Evolutionary conservation across 2,329 filamentous ascomycete genomes (phyloP).

Genomic region (Orbilia ellipsospora): DNA sequence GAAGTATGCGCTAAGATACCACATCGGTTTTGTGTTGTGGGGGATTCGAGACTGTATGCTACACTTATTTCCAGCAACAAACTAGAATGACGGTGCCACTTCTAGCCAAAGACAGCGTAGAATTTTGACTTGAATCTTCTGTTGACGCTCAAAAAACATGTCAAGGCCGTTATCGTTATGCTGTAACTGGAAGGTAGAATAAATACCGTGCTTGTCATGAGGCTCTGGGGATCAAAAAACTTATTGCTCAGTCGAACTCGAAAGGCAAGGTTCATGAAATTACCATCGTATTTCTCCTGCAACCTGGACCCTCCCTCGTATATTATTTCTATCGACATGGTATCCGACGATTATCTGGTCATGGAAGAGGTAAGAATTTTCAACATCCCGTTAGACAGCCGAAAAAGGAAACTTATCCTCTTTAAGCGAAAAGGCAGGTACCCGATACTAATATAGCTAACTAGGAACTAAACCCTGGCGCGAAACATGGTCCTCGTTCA

Average conservation of each 20-base stretch:
- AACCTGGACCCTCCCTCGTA: neutral
- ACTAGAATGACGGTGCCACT: too few relatives aligned
- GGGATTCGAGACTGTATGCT: too few relatives aligned
- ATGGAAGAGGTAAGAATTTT: constrained; percentile 7
- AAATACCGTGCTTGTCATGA: neutral
- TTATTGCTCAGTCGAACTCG: neutral
- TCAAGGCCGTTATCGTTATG: too few relatives aligned
- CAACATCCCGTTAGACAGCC: constrained; percentile 5
- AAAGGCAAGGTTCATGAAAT: neutral
- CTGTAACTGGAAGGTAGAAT: neutral
- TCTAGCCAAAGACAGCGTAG: too few relatives aligned
- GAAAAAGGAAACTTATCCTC: constrained; percentile 1
- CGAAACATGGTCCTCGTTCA: constrained; percentile 15
- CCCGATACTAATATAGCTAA: constrained; percentile 17
- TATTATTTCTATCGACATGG: too few relatives aligned
- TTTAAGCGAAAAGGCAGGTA: constrained; percentile 14
- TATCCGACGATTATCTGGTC: neutral
- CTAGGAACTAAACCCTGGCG: constrained; percentile 10
- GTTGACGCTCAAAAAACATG: too few relatives aligned
- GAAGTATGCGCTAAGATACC: too few relatives aligned
- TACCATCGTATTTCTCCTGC: neutral
- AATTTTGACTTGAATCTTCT: too few relatives aligned
- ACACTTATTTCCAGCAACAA: too few relatives aligned
- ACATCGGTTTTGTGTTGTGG: too few relatives aligned
- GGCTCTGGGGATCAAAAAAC: neutral